Evolutionary conservation across 2,329 filamentous ascomycete genomes (phyloP).

Genomic region (Paecilomyces sp.): DNA sequence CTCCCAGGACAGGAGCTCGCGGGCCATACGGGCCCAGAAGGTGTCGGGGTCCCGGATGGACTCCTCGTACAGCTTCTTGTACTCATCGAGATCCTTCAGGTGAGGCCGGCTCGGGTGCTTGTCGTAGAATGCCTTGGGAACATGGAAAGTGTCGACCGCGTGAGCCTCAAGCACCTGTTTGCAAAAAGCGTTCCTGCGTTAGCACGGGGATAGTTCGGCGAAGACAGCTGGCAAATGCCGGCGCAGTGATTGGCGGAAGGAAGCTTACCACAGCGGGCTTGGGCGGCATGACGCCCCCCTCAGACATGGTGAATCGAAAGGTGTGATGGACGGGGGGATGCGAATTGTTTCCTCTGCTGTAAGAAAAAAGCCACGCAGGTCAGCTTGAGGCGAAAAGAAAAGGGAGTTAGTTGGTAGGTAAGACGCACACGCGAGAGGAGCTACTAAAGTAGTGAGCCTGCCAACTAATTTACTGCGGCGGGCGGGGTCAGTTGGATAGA

Average conservation of each 20-base stretch:
- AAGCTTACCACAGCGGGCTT: slow-evolving; percentile 34
- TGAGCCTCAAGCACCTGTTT: slow-evolving; percentile 39
- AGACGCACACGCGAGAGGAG: neutral
- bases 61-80: slow-evolving; percentile 62
- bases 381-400: neutral
- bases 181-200: neutral
- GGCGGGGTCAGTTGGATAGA: neutral
- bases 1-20: slow-evolving; percentile 85
- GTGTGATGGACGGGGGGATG: neutral
- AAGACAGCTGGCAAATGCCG: slow-evolving; percentile 2
- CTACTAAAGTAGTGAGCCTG: neutral
- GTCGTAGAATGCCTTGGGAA: slow-evolving; percentile 49
- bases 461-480: neutral
- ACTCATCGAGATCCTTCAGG: slow-evolving; percentile 53
- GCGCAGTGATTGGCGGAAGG: neutral
- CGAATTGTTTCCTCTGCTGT: neutral
- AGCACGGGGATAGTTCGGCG: neutral
- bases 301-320: slow-evolving; percentile 24
- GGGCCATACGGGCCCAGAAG: slow-evolving; percentile 83
- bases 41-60: slow-evolving; percentile 83
- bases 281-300: slow-evolving; percentile 23
- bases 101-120: slow-evolving; percentile 58
- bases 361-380: neutral
- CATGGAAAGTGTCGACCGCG: slow-evolving; percentile 45
- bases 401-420: neutral